A percentile compares a stretch with the other conserved stretches of the same genome.
phyloP scores from a whole-genome alignment of 2,329 filamentous ascomycete species.

The Teratosphaeria destructans region DNA sequence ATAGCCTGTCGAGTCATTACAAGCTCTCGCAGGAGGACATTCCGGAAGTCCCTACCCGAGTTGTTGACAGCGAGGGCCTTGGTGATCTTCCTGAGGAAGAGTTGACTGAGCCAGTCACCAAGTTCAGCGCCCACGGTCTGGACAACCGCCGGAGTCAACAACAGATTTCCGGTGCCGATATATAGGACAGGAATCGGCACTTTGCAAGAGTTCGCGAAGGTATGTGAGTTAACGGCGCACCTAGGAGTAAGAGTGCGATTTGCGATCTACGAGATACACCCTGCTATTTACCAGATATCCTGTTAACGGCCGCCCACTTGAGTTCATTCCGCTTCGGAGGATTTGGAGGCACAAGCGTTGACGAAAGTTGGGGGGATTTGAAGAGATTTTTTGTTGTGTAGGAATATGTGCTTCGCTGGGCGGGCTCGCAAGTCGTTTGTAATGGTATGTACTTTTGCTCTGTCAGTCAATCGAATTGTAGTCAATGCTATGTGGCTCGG shows the following conservation, averaged over 20 bases:
- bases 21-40: constrained; percentile 52
- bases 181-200: not conserved
- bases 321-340: not conserved
- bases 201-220: not conserved
- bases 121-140: constrained; percentile 19
- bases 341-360: not conserved
- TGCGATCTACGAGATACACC: not conserved
- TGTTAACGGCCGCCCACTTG: not conserved
- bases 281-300: not conserved
- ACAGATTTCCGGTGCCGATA: not conserved
- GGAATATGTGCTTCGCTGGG: not conserved
- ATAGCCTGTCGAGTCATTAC: constrained; percentile 73
- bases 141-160: constrained; percentile 12
- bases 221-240: not conserved
- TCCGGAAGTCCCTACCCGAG: constrained; percentile 84
- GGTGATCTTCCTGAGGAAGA: constrained; percentile 16
- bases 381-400: not conserved
- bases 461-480: not conserved
- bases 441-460: not conserved
- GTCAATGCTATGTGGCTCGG: no score
- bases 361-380: not conserved
- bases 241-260: not conserved
- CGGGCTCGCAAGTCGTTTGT: not conserved
- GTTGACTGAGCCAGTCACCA: constrained; percentile 21
- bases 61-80: constrained; percentile 63